Evolutionary conservation across 306 rosid genomes (phyloP), one percentile per base, ranked within the genome.

Genomic region (Potentilla sterilis): DNA sequence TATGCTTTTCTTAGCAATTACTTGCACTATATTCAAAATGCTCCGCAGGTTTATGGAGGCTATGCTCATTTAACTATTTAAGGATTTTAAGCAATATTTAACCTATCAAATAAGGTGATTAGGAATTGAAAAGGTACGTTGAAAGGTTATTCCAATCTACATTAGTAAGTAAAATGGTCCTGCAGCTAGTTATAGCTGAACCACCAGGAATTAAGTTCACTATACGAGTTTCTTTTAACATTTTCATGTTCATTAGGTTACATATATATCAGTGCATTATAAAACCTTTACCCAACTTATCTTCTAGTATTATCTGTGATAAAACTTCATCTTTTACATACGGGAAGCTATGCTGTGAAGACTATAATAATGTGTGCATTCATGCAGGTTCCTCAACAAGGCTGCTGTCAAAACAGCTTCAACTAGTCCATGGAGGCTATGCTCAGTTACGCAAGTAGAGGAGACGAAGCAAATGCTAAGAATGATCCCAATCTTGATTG

Each of bases 391-490:
- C 22, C 78, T 87, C 14, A 87, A 75, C 77, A 84, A 80, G 71
- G 86, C 90, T 24, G 69, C 88, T 7, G 76, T 87, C 59, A 87
- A 28, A 84, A 64, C 78, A 47, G 80, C 74, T 9, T 84, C 85
- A 32, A 81, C 80, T 15, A 72, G 68, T 73, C 75, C 80, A 38
- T 84, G 85, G 90, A 78, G 41, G 78, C 38, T 82, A 5, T 87
- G 96, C 81, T 80, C 97, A 5, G 88, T 95, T 63, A 89, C 97
- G 2, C 96, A 95, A 89, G 97, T 95, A 37, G 99, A 95, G 74
- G 92, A 88, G 70, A 89, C 96, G 15, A 95, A 95, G 66, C 97
- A 90, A 75, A 84, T 90, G 49, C 67, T 90, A 67, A 82, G 91
- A 21, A 89, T 95, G 99, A 67, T 81, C 9, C 89, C 92, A 18